Percentiles rank a stretch among this genome's conserved stretches.
Conservation (phyloP, 345 rosid species). For the Eucalyptus pumila region DNA sequence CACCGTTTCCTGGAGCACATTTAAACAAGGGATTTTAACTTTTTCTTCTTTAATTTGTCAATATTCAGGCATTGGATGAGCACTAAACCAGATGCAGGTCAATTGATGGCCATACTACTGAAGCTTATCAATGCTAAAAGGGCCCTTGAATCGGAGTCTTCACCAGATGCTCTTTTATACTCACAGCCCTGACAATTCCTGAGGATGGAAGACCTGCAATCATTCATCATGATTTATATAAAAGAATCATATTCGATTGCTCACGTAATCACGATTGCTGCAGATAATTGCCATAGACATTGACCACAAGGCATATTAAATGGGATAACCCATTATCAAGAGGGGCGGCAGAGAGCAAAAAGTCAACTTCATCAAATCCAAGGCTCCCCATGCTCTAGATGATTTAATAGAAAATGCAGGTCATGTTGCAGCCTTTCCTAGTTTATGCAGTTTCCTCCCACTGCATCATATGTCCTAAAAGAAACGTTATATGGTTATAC, state of each 20-base stretch:
- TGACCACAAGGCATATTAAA: constrained; percentile 12
- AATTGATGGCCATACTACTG: constrained; percentile 43
- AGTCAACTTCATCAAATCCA: constrained; percentile 16
- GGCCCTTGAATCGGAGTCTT: constrained; percentile 67
- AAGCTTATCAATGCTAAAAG: constrained; percentile 40
- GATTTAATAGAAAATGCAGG: constrained; percentile 14
- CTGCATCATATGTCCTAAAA: background rate
- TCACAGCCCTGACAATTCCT: constrained; percentile 64
- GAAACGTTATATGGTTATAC: background rate
- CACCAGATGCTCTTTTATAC: constrained; percentile 79
- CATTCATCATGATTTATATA: background rate
- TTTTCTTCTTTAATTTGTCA: background rate
- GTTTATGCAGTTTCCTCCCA: background rate
- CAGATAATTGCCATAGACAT: constrained; percentile 12
- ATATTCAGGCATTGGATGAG: constrained; percentile 17
- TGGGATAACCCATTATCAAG: constrained; percentile 19
- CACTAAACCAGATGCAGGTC: constrained; percentile 74
- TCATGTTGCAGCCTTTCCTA: background rate
- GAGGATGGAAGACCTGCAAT: constrained; percentile 40
- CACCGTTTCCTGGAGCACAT: background rate
- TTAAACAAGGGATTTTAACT: background rate
- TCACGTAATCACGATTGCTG: background rate
- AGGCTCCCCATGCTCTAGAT: constrained; percentile 20
- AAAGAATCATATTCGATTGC: background rate
- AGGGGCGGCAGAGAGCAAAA: constrained; percentile 25